Evolutionary conservation across 495 filamentous ascomycete species (phyloP), one percentile per base, ranked within the genome.

Genomic region (Aspergillus steynii): DNA sequence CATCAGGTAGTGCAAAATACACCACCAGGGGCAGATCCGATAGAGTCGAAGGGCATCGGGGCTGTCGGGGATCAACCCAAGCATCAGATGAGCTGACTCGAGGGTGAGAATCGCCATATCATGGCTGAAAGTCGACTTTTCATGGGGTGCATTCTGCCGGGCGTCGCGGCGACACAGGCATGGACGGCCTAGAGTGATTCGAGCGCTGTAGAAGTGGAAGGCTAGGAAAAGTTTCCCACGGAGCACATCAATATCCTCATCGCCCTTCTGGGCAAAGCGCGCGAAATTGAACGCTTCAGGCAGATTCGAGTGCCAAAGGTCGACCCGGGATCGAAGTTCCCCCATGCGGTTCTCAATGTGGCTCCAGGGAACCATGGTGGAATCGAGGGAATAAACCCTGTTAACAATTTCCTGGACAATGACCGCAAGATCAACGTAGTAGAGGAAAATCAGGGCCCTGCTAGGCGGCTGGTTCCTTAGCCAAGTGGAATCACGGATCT

Each of bases 1-100:
- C 78, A 87, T 88, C 25, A 90, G 70, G 56, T 85, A 84, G 64
- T 90, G 88, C 14, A 90, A 71, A 9, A 86, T 73, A 50, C 78
- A 83, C 85, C 86, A 90, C 86, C 87, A 90, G 12, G 86, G 85
- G 6, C 78, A 68, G 5, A 83, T 73, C n/a, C 75, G 68, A 60
- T 88, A 87, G 5, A 89, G 71, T 29, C 73, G 76, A 25, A 75
- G 60, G 4, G 76, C 67, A 48, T 82, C 73, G 1, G 79, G 76
- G 28, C 73, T 61, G 34, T 82, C 76, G 0, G 82, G 83, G 5
- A 90, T 69, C 31, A 89, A 67, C 20, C 77, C 74, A 1, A 89
- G 72, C 68, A 85, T 83, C 10, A 72, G 66, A 26, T 70, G 71
- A 0, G 87, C 86, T 42, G 86, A 82, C 4, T 79, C 66, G 1